These are phyloP conservation scores for Ophiocordyceps sinensis DNA, from an alignment of 2,329 filamentous ascomycete species.

Conservation along the genomic window DNA sequence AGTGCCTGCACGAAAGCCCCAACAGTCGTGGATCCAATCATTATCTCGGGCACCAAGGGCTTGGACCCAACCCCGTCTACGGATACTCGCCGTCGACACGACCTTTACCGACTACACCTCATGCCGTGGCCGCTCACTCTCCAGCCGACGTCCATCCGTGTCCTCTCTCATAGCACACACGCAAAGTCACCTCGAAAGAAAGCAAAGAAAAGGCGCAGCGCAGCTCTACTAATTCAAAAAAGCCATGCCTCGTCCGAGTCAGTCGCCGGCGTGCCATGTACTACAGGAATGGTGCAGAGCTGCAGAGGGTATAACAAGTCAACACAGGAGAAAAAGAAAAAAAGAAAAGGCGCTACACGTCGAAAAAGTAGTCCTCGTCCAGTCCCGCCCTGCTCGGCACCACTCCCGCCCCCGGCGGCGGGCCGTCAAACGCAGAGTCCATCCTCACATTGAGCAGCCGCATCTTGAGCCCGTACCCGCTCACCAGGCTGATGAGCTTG, in stretches of 20 bases:
- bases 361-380: conserved; percentile 90
- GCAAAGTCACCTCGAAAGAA: background rate
- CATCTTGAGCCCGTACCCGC: conserved; percentile 86
- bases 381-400: conserved; percentile 74
- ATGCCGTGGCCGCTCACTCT: too few species aligned
- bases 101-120: too few species aligned
- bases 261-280: too few species aligned
- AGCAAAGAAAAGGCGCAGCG: background rate
- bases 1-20: background rate
- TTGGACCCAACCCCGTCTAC: background rate
- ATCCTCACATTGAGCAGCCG: conserved; percentile 80
- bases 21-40: background rate
- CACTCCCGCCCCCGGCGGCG: conserved; percentile 52
- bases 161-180: too few species aligned
- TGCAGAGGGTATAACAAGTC: background rate
- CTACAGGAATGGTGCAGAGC: background rate
- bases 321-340: background rate
- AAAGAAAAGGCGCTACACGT: conserved; percentile 31
- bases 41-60: background rate
- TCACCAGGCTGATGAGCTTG: conserved; percentile 72
- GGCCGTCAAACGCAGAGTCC: conserved; percentile 58
- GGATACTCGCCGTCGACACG: too few species aligned
- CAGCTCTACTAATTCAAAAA: background rate
- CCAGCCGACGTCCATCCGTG: too few species aligned
- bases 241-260: background rate